A percentile compares a stretch with the other conserved stretches of the same genome.
Evolutionary conservation across 2,329 filamentous ascomycete species (phyloP).

Genomic region (Colletotrichum filicis): DNA sequence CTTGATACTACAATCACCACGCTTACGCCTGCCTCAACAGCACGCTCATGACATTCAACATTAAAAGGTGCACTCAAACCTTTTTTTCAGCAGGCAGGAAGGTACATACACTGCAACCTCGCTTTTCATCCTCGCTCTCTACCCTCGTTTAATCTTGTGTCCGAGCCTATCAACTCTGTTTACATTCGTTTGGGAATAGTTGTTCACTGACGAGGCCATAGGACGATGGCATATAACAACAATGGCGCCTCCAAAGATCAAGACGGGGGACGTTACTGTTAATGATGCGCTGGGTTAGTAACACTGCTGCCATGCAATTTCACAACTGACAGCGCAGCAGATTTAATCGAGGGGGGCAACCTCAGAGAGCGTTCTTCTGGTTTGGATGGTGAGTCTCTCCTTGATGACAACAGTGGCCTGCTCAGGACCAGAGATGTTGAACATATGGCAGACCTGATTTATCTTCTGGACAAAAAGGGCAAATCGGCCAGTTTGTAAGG

Average conservation of each 20-base stretch:
- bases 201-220: not conserved
- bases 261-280: slow-evolving; percentile 28
- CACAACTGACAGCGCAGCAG: slow-evolving; percentile 37
- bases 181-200: not conserved
- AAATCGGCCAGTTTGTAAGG: slow-evolving; percentile 50
- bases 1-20: not conserved
- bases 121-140: too few species aligned
- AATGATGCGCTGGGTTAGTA: slow-evolving; percentile 32
- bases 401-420: not conserved
- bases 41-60: not conserved
- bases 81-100: not conserved
- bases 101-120: not conserved
- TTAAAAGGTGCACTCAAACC: not conserved
- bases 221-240: not conserved
- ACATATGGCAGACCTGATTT: slow-evolving; percentile 46
- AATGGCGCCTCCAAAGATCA: slow-evolving; percentile 32
- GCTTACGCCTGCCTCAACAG: not conserved
- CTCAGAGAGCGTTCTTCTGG: slow-evolving; percentile 52
- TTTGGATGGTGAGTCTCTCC: slow-evolving; percentile 49
- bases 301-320: too few species aligned
- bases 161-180: not conserved
- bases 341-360: slow-evolving; percentile 41
- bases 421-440: not conserved
- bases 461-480: slow-evolving; percentile 49
- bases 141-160: too few species aligned